Percentiles rank a stretch among this genome's conserved stretches.
phyloP scores from a whole-genome alignment of 495 filamentous ascomycete genomes.

The Thermochaetoides thermophila region DNA sequence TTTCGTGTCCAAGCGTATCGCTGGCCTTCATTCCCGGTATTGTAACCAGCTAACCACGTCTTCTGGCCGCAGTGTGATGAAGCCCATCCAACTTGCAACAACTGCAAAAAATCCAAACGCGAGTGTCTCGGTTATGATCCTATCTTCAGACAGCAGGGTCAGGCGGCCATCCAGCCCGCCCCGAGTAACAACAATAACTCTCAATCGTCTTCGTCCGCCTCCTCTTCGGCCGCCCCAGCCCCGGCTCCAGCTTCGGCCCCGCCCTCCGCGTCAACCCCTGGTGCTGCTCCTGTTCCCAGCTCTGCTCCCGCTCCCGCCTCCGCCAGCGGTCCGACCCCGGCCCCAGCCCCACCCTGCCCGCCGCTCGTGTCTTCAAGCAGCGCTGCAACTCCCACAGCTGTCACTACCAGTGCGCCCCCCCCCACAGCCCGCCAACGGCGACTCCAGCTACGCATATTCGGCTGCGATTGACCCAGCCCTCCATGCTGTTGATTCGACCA shows the following conservation, averaged over 20 bases:
- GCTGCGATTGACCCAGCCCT: constrained; percentile 65
- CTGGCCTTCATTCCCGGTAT: not conserved
- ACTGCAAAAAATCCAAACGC: constrained; percentile 95
- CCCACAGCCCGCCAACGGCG: constrained; percentile 21
- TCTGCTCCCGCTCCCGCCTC: not conserved
- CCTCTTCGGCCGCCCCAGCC: constrained; percentile 17
- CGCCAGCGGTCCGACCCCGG: constrained; percentile 8
- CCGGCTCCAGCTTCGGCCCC: constrained; percentile 1
- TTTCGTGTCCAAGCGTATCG: not conserved
- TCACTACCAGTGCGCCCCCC: constrained; percentile 16
- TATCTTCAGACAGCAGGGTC: constrained; percentile 79
- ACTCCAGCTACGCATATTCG: constrained; percentile 54
- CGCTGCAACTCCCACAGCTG: constrained; percentile 13
- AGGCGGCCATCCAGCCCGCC: constrained; percentile 63
- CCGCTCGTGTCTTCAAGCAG: constrained; percentile 7
- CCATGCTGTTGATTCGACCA: constrained; percentile 27
- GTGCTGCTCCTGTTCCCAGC: constrained; percentile 9
- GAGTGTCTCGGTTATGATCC: constrained; percentile 97
- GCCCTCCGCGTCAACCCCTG: not conserved
- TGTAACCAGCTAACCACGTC: constrained; percentile 5
- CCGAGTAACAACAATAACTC: constrained; percentile 22
- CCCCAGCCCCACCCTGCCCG: constrained; percentile 15
- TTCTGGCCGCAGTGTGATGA: constrained; percentile 69
- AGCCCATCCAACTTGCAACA: constrained; percentile 83
- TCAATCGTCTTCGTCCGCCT: constrained; percentile 12